phyloP scores from a whole-genome alignment of 1,284 basidiomycete species.

The Apiotrichum mycotoxinovorans region DNA sequence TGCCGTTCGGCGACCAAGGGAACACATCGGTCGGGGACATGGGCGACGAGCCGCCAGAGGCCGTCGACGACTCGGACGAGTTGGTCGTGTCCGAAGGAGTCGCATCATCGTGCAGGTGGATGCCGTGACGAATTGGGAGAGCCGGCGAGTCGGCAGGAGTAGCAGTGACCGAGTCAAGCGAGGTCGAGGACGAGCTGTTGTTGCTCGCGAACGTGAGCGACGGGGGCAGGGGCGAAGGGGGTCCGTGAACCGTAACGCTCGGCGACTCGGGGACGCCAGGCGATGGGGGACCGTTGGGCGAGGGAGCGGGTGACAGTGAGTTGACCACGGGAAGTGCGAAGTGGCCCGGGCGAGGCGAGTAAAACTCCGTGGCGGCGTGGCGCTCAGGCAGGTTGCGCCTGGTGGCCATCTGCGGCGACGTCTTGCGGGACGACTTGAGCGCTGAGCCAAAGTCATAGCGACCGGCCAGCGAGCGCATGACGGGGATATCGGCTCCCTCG shows the following conservation, averaged over 20 bases:
- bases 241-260: conserved; percentile 11
- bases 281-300: conserved; percentile 5
- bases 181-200: conserved; percentile 13
- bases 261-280: neutral
- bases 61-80: conserved; percentile 26
- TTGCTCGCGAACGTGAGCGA: conserved; percentile 9
- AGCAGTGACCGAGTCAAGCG: conserved; percentile 5
- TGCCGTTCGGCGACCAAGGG: conserved; percentile 30
- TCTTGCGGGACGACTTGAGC: conserved; percentile 47
- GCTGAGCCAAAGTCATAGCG: conserved; percentile 56
- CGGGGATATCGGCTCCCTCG: conserved; percentile 11
- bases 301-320: neutral
- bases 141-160: conserved; percentile 20
- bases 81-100: conserved; percentile 19
- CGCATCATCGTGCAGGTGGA: conserved; percentile 1
- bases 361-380: conserved; percentile 39
- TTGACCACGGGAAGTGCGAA: conserved; percentile 17
- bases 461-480: conserved; percentile 27
- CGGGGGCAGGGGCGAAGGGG: conserved; percentile 3
- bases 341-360: conserved; percentile 36
- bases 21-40: conserved; percentile 36
- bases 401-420: conserved; percentile 18
- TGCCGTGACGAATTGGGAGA: neutral
- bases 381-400: conserved; percentile 14
- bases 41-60: conserved; percentile 13